phyloP scores from a whole-genome alignment of 495 filamentous ascomycete genomes.

The Daldinia bambusicola region DNA sequence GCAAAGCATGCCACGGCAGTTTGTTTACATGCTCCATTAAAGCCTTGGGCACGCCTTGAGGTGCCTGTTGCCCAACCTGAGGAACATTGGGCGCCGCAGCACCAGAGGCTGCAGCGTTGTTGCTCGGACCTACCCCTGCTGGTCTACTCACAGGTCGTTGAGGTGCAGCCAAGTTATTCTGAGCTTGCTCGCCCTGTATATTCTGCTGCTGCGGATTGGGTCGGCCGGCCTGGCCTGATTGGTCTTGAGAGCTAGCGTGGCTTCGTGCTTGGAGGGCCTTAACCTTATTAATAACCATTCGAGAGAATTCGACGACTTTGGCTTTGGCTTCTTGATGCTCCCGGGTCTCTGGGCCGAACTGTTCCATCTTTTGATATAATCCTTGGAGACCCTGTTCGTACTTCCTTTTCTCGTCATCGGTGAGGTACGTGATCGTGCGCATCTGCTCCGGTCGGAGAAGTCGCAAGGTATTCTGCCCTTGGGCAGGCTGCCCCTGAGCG shows the following conservation, averaged over 20 bases:
- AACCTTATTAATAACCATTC: constrained; percentile 69
- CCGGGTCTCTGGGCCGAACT: constrained; percentile 60
- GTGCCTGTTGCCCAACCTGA: constrained; percentile 15
- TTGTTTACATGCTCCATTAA: constrained; percentile 53
- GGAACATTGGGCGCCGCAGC: constrained; percentile 18
- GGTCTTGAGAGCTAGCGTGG: constrained; percentile 30
- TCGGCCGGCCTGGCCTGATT: constrained; percentile 16
- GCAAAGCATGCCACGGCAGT: constrained; percentile 47
- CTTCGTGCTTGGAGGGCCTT: constrained; percentile 46
- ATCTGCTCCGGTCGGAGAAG: constrained; percentile 59
- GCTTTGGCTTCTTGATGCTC: constrained; percentile 71
- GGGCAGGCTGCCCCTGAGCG: constrained; percentile 47
- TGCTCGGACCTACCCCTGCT: constrained; percentile 30
- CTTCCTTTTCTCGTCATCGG: constrained; percentile 70
- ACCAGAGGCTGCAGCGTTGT: constrained; percentile 25
- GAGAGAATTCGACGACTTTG: constrained; percentile 72
- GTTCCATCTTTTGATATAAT: constrained; percentile 71
- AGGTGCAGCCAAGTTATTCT: constrained; percentile 22
- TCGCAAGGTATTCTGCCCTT: constrained; percentile 39
- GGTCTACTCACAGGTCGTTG: constrained; percentile 41
- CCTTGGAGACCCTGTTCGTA: constrained; percentile 71
- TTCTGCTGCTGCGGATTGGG: constrained; percentile 29
- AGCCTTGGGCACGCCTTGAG: constrained; percentile 37
- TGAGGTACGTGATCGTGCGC: constrained; percentile 55
- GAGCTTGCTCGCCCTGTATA: constrained; percentile 33